These are phyloP conservation scores for Kuraishia molischiana DNA, from an alignment of 805 yeast genomes.

Conservation along the genomic window DNA sequence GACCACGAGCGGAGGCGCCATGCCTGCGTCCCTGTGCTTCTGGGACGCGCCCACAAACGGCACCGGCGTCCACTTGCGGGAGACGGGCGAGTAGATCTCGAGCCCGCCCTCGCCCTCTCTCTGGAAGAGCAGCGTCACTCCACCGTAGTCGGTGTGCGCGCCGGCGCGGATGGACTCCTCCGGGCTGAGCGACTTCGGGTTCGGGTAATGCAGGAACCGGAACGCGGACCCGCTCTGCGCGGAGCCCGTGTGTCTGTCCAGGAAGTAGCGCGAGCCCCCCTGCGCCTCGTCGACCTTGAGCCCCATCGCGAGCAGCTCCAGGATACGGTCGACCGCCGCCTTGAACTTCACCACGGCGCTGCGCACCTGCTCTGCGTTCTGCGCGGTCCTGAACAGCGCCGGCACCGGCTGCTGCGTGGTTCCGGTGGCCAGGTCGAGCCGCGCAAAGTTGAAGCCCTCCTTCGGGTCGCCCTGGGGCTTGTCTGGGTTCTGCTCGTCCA, in stretches of 20 bases:
- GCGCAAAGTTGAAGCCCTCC: constrained; percentile 58
- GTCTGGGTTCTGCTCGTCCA: constrained; percentile 23
- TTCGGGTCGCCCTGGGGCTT: constrained; percentile 47
- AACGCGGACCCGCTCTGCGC: constrained; percentile 52
- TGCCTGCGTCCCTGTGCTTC: constrained; percentile 13
- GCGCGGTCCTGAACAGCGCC: constrained; percentile 29
- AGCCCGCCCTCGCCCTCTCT: constrained; percentile 58
- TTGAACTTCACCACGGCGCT: constrained; percentile 13
- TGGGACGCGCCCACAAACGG: constrained; percentile 37
- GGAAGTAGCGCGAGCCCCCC: constrained; percentile 48
- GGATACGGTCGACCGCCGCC: constrained; percentile 15
- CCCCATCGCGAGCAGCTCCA: constrained; percentile 48
- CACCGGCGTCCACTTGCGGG: constrained; percentile 47
- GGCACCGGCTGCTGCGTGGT: constrained; percentile 32
- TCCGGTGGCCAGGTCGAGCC: constrained; percentile 40
- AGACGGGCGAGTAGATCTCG: constrained; percentile 40
- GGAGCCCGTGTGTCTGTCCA: constrained; percentile 38
- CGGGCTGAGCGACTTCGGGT: constrained; percentile 32
- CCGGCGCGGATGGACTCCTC: constrained; percentile 59
- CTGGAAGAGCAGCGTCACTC: constrained; percentile 59
- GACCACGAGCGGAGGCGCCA: constrained; percentile 58
- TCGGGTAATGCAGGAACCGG: constrained; percentile 60
- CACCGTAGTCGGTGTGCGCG: constrained; percentile 76
- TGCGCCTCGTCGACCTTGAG: constrained; percentile 40
- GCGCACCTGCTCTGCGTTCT: constrained; percentile 26